phyloP scores from a whole-genome alignment of 2,329 filamentous ascomycete species.

The Diaporthe sp. region DNA sequence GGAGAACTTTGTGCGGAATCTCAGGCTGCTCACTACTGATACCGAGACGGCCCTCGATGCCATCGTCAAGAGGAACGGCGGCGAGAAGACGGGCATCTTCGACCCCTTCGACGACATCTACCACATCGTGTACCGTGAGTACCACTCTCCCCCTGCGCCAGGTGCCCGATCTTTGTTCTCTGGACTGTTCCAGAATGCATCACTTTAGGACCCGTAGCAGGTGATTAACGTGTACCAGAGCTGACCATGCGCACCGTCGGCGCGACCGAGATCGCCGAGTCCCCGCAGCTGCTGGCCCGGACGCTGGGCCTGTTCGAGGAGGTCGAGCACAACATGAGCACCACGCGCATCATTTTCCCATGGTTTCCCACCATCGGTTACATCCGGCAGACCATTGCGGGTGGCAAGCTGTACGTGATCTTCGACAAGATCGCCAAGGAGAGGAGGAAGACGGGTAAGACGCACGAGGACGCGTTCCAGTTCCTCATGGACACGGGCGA shows the following conservation, averaged over 20 bases:
- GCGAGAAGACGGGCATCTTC: conserved; percentile 49
- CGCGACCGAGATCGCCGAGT: conserved; percentile 64
- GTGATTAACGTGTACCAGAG: no score
- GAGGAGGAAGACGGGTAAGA: conserved; percentile 55
- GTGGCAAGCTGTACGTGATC: conserved; percentile 60
- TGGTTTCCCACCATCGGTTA: conserved; percentile 61
- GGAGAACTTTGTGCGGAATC: conserved; percentile 52
- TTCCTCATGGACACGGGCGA: conserved; percentile 64
- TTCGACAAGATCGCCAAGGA: conserved; percentile 61
- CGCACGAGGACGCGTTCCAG: conserved; percentile 65
- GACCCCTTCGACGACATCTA: conserved; percentile 69
- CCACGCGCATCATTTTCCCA: conserved; percentile 64
- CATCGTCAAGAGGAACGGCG: conserved; percentile 28
- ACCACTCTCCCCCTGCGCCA: no score
- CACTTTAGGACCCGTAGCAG: no score
- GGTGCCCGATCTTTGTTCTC: no score
- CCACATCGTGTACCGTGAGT: conserved; percentile 63
- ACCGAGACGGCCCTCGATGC: conserved; percentile 50
- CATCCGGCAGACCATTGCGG: conserved; percentile 57
- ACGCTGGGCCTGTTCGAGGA: conserved; percentile 59
- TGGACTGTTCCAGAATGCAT: no score
- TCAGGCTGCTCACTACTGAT: conserved; percentile 59
- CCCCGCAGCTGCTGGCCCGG: conserved; percentile 54
- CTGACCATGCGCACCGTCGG: conserved; percentile 70
- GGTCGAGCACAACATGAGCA: conserved; percentile 59